phyloP scores from a whole-genome alignment of 805 yeast genomes.

The Barnettozyma pratensis region DNA sequence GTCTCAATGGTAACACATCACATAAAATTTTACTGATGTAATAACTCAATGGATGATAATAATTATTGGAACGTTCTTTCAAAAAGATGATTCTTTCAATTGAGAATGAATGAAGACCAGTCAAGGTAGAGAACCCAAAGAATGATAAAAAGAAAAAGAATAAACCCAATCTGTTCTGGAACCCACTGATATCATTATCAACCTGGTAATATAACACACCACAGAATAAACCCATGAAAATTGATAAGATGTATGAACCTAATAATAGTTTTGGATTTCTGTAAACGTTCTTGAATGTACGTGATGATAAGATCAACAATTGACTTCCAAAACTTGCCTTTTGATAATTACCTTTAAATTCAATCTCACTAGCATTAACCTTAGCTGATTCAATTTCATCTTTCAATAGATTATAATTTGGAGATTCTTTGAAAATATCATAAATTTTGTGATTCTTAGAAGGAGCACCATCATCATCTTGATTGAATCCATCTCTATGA shows the following conservation, averaged over 20 bases:
- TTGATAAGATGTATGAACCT: conserved; percentile 76
- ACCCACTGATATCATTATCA: conserved; percentile 87
- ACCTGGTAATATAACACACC: conserved; percentile 82
- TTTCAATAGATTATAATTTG: conserved; percentile 25
- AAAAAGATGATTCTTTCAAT: conserved; percentile 84
- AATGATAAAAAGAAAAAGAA: conserved; percentile 87
- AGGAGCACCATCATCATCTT: conserved; percentile 7
- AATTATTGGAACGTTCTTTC: conserved; percentile 91
- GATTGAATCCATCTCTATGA: conserved; percentile 52
- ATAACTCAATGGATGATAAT: conserved; percentile 83
- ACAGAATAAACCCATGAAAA: conserved; percentile 75
- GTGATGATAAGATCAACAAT: conserved; percentile 65
- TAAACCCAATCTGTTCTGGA: conserved; percentile 90
- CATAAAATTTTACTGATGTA: conserved; percentile 81
- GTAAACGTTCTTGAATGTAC: conserved; percentile 89
- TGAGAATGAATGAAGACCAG: conserved; percentile 86
- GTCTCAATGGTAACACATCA: conserved; percentile 87
- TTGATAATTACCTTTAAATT: conserved; percentile 22
- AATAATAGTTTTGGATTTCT: conserved; percentile 86
- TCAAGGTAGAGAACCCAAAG: conserved; percentile 90
- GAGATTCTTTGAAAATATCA: conserved; percentile 30
- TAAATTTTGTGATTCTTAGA: conserved; percentile 16
- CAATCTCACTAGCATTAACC: conserved; percentile 18
- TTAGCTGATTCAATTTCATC: conserved; percentile 28
- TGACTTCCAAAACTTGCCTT: conserved; percentile 61